phyloP scores from a whole-genome alignment of 176 grass and related monocot species.

The Bothriochloa decipiens region DNA sequence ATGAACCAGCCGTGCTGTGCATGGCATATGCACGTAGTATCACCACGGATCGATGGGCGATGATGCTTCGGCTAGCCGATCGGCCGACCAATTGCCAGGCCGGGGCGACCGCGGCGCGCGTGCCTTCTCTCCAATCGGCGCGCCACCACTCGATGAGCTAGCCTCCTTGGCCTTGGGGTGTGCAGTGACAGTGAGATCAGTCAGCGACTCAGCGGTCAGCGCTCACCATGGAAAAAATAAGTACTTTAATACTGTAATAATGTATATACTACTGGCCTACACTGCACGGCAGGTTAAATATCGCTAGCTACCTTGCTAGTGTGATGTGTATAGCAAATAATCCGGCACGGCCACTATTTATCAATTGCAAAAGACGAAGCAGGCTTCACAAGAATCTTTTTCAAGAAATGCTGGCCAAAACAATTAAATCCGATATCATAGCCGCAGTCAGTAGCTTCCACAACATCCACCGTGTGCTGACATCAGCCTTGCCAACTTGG shows the following conservation, averaged over 20 bases:
- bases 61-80: background rate
- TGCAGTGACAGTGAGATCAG: background rate
- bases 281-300: slow-evolving; percentile 14
- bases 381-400: background rate
- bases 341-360: background rate
- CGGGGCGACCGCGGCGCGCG: background rate
- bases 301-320: background rate
- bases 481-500: background rate
- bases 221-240: background rate
- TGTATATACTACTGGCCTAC: background rate
- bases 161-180: no score
- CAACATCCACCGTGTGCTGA: background rate
- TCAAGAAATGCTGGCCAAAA: background rate
- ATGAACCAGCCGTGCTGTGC: background rate
- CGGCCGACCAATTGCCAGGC: background rate
- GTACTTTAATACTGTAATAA: background rate
- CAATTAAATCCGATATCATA: background rate
- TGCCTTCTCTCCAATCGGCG: background rate
- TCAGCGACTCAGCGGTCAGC: background rate
- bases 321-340: background rate
- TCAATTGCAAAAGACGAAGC: background rate
- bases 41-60: background rate
- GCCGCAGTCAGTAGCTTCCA: background rate
- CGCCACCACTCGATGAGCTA: background rate
- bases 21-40: background rate